phyloP scores from a whole-genome alignment of 768 basidiomycete genomes.

The Mycena floridula region DNA sequence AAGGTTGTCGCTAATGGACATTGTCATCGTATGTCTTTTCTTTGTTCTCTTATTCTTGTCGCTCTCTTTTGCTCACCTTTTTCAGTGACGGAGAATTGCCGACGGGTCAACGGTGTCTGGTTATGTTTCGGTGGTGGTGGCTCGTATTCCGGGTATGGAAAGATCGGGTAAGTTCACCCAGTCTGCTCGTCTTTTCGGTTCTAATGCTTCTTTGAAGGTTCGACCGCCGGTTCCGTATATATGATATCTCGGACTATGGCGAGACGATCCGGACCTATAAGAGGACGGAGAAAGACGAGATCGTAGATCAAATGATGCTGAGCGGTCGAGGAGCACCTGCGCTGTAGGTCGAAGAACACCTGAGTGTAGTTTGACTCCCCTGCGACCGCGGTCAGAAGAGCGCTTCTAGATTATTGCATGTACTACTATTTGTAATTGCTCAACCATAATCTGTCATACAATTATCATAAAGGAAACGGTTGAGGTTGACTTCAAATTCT shows the following conservation, averaged over 20 bases:
- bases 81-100: constrained; percentile 90
- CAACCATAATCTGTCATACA: too few relatives aligned
- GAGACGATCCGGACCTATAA: constrained; percentile 91
- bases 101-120: constrained; percentile 84
- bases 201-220: constrained; percentile 43
- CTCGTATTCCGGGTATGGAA: constrained; percentile 80
- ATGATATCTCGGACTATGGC: constrained; percentile 82
- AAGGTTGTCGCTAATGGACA: constrained; percentile 92
- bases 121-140: constrained; percentile 86
- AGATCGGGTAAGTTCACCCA: constrained; percentile 50
- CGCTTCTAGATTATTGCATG: too few relatives aligned
- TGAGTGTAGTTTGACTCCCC: too few relatives aligned
- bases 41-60: constrained; percentile 4
- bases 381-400: too few relatives aligned
- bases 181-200: neutral
- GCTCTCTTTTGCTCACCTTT: too few relatives aligned
- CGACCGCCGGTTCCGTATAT: constrained; percentile 87
- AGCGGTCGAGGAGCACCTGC: constrained; percentile 41
- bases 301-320: constrained; percentile 60
- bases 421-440: too few relatives aligned
- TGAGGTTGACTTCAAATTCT: too few relatives aligned
- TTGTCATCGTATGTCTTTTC: constrained; percentile 57
- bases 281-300: constrained; percentile 63
- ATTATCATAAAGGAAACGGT: too few relatives aligned
- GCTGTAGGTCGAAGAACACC: constrained; percentile 1